A percentile compares a stretch with the other conserved stretches of the same genome.
phyloP scores from a whole-genome alignment of 106 monocot species.

The Phalaenopsis equestris region DNA sequence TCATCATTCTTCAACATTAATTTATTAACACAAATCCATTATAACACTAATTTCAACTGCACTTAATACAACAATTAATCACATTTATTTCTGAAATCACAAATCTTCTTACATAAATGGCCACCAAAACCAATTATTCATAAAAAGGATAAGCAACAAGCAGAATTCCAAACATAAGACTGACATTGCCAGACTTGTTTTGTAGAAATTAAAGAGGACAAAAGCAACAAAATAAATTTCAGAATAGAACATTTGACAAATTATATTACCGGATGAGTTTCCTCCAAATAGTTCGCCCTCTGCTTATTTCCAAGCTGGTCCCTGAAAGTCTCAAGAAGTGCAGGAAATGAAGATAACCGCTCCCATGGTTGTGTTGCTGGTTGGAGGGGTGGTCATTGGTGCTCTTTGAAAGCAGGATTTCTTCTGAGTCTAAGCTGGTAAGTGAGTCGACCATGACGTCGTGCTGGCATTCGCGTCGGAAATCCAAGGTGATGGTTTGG shows the following conservation, averaged over 20 bases:
- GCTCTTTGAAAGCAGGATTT: not conserved
- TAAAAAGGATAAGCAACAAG: not conserved
- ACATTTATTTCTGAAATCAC: not conserved
- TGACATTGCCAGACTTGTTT: not conserved
- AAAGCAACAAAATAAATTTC: not conserved
- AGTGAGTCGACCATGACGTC: constrained; percentile 89
- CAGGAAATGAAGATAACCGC: constrained; percentile 38
- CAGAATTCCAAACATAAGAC: too few relatives aligned
- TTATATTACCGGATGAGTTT: constrained; percentile 31
- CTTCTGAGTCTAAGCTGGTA: constrained; percentile 50
- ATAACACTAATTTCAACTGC: too few relatives aligned
- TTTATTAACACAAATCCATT: too few relatives aligned
- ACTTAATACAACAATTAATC: too few relatives aligned
- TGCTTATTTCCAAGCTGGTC: constrained; percentile 70
- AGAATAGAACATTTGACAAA: not conserved
- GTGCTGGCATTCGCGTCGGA: constrained; percentile 88
- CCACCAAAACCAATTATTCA: not conserved
- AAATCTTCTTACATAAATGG: not conserved
- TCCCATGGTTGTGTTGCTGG: constrained; percentile 2
- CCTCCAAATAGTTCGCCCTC: constrained; percentile 87
- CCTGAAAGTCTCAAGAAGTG: constrained; percentile 68
- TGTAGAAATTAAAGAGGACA: not conserved
- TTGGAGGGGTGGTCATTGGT: constrained; percentile 29
- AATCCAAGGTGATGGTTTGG: constrained; percentile 89
- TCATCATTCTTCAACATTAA: too few relatives aligned